Evolutionary conservation across 2,329 filamentous ascomycete species (phyloP).

Genomic region (Alternaria viburni): DNA sequence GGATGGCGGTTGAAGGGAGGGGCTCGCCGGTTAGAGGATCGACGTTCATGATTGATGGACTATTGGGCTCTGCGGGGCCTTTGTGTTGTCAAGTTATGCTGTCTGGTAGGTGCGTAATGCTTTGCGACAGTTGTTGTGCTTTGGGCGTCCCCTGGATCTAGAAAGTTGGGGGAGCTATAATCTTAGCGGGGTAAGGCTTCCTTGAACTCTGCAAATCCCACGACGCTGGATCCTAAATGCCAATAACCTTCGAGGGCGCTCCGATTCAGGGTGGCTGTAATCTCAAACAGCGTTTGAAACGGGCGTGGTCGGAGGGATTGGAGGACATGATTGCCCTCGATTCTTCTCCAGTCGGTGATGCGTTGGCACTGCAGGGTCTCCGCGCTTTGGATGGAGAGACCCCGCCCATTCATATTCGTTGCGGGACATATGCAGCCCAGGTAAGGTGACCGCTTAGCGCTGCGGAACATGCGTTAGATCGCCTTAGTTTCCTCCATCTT

Average conservation of each 20-base stretch:
- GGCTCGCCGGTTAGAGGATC: constrained; percentile 74
- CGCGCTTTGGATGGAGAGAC: constrained; percentile 14
- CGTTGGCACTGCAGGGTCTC: constrained; percentile 40
- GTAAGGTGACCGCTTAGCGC: constrained; percentile 25
- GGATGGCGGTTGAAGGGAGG: constrained; percentile 77
- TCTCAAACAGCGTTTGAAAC: constrained; percentile 31
- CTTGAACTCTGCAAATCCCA: background rate
- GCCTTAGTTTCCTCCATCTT: background rate
- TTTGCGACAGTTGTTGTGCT: background rate
- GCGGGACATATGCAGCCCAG: constrained; percentile 13
- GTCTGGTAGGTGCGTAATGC: background rate
- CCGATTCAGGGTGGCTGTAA: constrained; percentile 28
- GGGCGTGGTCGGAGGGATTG: constrained; percentile 39
- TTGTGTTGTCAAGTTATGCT: background rate
- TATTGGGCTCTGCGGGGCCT: background rate
- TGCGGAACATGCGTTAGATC: constrained; percentile 23
- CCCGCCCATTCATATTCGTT: constrained; percentile 22
- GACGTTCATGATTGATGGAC: constrained; percentile 59
- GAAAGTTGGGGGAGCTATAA: background rate
- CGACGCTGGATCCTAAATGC: background rate
- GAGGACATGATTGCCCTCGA: constrained; percentile 29
- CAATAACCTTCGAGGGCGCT: background rate
- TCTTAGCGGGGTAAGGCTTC: constrained; percentile 4
- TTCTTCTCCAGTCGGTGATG: constrained; percentile 40
- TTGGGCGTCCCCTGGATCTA: background rate